Percentiles rank a stretch among this genome's conserved stretches.
phyloP scores from a whole-genome alignment of 352 stramenopile genomes.

The Phytophthora ohioensis region DNA sequence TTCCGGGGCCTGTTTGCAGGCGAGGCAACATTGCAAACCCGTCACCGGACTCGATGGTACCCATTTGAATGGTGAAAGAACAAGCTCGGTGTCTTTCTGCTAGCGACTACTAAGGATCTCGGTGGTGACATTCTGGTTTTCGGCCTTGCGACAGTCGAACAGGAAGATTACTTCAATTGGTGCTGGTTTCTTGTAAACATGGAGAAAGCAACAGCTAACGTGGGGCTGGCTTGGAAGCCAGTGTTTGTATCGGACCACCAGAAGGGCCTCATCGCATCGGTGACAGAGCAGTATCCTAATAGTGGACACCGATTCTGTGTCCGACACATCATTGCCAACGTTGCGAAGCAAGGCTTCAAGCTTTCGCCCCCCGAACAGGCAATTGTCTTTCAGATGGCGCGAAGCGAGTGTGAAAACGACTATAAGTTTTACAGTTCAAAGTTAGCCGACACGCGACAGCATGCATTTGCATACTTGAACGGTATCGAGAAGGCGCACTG shows the following conservation, averaged over 20 bases:
- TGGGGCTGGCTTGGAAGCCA: not conserved
- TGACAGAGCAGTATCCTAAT: not conserved
- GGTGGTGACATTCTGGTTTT: not conserved
- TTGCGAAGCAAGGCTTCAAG: not conserved
- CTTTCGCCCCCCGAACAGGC: not conserved
- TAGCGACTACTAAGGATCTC: not conserved
- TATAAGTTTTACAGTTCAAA: constrained; percentile 1
- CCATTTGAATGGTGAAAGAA: not conserved
- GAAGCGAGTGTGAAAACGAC: constrained; percentile 8
- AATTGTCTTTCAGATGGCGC: not conserved
- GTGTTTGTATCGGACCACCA: not conserved
- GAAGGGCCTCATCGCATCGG: not conserved
- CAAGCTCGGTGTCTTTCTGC: constrained; percentile 1
- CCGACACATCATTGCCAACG: constrained; percentile 1
- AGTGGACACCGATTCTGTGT: constrained; percentile 2
- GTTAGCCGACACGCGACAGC: not conserved
- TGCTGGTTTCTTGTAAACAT: not conserved
- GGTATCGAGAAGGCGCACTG: not conserved
- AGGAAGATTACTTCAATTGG: not conserved
- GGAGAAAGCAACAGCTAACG: not conserved
- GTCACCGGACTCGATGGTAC: not conserved
- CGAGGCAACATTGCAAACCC: too few relatives aligned
- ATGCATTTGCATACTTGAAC: not conserved
- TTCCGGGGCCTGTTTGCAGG: too few relatives aligned
- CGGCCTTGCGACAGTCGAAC: not conserved